Evolutionary conservation across 495 filamentous ascomycete genomes (phyloP), one percentile per base, ranked within the genome.

Genomic region (Cercophora scortea): DNA sequence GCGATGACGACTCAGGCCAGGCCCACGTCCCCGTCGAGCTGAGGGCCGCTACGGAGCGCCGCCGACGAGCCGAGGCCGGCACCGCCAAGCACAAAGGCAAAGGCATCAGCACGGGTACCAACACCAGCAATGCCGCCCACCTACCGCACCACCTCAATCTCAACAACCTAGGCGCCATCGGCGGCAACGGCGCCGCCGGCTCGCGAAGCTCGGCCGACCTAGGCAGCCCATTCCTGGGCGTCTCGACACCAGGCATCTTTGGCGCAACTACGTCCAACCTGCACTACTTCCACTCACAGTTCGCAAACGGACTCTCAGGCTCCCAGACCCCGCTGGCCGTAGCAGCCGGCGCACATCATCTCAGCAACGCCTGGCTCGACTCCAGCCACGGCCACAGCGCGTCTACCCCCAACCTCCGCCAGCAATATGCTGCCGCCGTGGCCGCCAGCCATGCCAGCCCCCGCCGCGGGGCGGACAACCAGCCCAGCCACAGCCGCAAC

Each of bases 231-330:
- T 85, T 88, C 55, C 70, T 86, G 11, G 80, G 86, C 42, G 77
- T 81, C 15, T 74, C 81, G 12, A 88, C 86, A 13, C 86, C 88
- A 3, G 88, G 87, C 3, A 88, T 95, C 48, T 86, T 88, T 1
- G 89, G 89, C 43, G 87, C 88, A 19, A 25, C 25, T 5, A 89
- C 87, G 5, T 91, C 90, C 4, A 95, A 91, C 59, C 76, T 96
- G 19, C 85, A 87, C 57, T 97, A 96, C 65, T 91, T 91, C 60
- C 91, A 96, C 66, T 82, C 90, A 2, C 87, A 89, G 19, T 81
- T 95, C 25, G 82, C 84, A 0, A 73, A 84, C 6, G 88, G 86
- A 0, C 75, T 95, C 36, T 89, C 90, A 2, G 92, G 93, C 1
- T 82, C 86, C 4, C 84, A 89, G 45, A 96, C 91, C 2, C 93